Percentiles rank a stretch among this genome's conserved stretches.
phyloP scores from a whole-genome alignment of 345 rosid genomes.

The Tarenaya hassleriana region DNA sequence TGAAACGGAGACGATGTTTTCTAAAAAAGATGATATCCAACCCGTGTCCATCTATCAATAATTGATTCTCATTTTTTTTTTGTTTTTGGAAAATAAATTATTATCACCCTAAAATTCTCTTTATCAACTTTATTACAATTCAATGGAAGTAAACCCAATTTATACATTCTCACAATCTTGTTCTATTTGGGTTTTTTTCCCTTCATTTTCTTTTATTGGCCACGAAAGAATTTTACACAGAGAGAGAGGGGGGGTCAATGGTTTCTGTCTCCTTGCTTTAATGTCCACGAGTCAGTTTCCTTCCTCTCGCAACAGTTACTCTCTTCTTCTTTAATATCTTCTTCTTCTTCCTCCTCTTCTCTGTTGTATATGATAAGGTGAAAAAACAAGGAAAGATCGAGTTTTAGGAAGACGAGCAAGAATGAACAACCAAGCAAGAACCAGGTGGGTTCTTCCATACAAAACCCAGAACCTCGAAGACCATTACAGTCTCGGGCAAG shows the following conservation, averaged over 20 bases:
- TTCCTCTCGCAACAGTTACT: constrained; percentile 18
- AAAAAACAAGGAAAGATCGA: not conserved
- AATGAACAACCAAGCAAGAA: constrained; percentile 27
- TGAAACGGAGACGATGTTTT: too few relatives aligned
- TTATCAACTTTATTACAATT: too few relatives aligned
- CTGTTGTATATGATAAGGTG: constrained; percentile 2
- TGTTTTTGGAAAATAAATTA: too few relatives aligned
- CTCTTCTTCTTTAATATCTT: too few relatives aligned
- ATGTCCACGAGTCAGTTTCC: constrained; percentile 20
- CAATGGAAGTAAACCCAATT: too few relatives aligned
- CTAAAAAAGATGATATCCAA: too few relatives aligned
- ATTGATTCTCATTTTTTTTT: too few relatives aligned
- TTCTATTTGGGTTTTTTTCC: too few relatives aligned
- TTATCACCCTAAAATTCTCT: too few relatives aligned
- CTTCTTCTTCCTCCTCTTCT: constrained; percentile 20
- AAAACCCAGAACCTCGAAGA: constrained; percentile 31
- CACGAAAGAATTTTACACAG: not conserved
- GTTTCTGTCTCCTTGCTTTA: constrained; percentile 16
- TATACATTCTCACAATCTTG: too few relatives aligned
- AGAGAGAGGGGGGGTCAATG: not conserved
- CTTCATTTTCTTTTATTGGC: too few relatives aligned
- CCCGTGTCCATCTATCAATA: too few relatives aligned
- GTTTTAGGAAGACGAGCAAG: not conserved
- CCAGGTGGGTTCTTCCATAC: constrained; percentile 32
- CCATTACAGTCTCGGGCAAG: constrained; percentile 40